A percentile compares a stretch with the other conserved stretches of the same genome.
Conservation (phyloP, 305 asterid species). For the Euphrasia arctica region DNA sequence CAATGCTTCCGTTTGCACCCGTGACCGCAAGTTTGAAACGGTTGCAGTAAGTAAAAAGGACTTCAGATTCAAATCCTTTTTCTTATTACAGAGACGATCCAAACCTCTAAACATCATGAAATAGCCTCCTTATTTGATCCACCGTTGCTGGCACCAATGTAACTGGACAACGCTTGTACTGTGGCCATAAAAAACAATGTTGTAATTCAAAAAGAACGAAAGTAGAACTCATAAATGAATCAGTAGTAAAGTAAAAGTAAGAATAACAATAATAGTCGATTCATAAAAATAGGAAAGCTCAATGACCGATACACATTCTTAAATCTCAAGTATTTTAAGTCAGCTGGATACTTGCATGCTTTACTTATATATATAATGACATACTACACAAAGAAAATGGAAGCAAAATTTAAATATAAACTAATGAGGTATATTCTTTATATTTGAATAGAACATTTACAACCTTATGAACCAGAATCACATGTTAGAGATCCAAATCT, state of each 20-base stretch:
- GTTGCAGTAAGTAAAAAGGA: neutral
- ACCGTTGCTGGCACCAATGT: conserved; percentile 83
- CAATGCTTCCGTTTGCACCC: neutral
- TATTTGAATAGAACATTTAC: neutral
- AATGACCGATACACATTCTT: neutral
- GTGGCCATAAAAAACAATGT: conserved; percentile 28
- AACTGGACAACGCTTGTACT: conserved; percentile 95
- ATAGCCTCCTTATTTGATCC: conserved; percentile 91
- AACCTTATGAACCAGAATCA: too few relatives aligned
- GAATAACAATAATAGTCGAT: neutral
- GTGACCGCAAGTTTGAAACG: conserved; percentile 8
- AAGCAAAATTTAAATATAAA: too few relatives aligned
- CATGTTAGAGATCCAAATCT: too few relatives aligned
- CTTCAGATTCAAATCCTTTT: neutral
- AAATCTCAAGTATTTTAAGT: neutral
- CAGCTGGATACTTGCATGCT: neutral
- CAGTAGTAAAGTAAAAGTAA: neutral
- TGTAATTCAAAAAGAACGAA: neutral
- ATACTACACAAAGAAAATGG: too few relatives aligned
- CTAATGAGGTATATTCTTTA: neutral
- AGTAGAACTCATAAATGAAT: neutral
- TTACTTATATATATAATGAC: neutral
- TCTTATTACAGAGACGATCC: too few relatives aligned
- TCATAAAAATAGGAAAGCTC: conserved; percentile 2
- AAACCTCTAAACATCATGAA: conserved; percentile 57